Evolutionary conservation across 768 basidiomycete genomes (phyloP).

Genomic region (Lactarius deliciosus): DNA sequence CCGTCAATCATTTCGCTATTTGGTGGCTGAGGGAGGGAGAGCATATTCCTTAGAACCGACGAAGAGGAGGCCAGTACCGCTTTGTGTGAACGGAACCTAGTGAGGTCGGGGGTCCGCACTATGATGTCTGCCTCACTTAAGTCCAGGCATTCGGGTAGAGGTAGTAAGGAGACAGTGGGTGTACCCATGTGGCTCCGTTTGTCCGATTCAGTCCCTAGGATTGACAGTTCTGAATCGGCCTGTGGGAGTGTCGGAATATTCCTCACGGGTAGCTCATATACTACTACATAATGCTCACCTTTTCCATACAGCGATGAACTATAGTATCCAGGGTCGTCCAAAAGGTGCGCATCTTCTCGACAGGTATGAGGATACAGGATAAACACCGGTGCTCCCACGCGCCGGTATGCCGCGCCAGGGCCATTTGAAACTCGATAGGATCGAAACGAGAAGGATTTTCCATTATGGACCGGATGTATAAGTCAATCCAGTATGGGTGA

Average conservation of each 20-base stretch:
- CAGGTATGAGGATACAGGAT: background rate
- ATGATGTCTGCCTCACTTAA: conserved; percentile 7
- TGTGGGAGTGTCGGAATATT: background rate
- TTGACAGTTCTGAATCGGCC: background rate
- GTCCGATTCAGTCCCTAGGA: background rate
- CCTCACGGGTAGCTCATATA: too few species aligned
- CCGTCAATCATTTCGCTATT: conserved; percentile 3
- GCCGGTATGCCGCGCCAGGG: background rate
- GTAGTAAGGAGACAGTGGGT: too few species aligned
- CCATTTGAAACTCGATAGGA: conserved; percentile 5
- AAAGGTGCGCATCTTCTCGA: background rate
- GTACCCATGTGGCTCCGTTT: too few species aligned
- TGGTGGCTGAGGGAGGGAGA: conserved; percentile 31
- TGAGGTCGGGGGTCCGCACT: conserved; percentile 14
- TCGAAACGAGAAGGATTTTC: background rate
- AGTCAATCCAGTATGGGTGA: too few species aligned
- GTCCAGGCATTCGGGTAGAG: background rate
- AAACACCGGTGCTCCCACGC: too few species aligned
- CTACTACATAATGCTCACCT: background rate
- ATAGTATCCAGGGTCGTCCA: background rate
- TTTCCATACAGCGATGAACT: background rate
- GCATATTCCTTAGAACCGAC: conserved; percentile 36
- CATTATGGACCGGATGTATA: background rate
- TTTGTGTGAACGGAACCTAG: conserved; percentile 34
- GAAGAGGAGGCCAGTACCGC: conserved; percentile 36